phyloP scores from a whole-genome alignment of 768 basidiomycete genomes.

The Boletus fagicola region DNA sequence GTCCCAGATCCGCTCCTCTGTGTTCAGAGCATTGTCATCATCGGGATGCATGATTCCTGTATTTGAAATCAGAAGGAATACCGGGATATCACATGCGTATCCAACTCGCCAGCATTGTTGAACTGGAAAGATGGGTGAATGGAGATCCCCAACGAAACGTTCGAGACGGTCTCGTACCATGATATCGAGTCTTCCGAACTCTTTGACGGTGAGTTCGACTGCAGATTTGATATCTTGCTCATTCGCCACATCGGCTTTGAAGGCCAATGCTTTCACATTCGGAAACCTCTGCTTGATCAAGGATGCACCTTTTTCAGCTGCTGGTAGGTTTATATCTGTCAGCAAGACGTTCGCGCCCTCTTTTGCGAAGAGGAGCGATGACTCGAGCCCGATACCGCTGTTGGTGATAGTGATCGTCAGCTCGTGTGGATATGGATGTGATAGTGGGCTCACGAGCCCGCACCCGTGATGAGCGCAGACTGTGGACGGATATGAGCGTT shows the following conservation, averaged over 20 bases:
- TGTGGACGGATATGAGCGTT: slow-evolving; percentile 30
- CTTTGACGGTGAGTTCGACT: slow-evolving; percentile 74
- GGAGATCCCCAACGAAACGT: background rate
- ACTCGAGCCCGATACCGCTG: slow-evolving; percentile 96
- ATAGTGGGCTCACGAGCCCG: slow-evolving; percentile 66
- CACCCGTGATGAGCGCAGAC: slow-evolving; percentile 84
- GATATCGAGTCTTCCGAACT: slow-evolving; percentile 92
- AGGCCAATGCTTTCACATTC: slow-evolving; percentile 62
- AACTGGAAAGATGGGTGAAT: slow-evolving; percentile 51
- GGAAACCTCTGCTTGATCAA: slow-evolving; percentile 66
- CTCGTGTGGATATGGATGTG: background rate
- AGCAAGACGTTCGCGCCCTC: slow-evolving; percentile 92
- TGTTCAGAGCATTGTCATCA: slow-evolving; percentile 94
- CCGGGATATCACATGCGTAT: background rate
- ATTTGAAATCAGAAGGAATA: slow-evolving; percentile 1
- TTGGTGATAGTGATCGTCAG: slow-evolving; percentile 12
- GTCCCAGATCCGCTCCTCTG: slow-evolving; percentile 96
- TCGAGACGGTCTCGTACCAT: slow-evolving; percentile 57
- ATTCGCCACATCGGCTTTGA: slow-evolving; percentile 85
- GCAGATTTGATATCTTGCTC: slow-evolving; percentile 82
- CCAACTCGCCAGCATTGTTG: slow-evolving; percentile 77
- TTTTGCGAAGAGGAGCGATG: slow-evolving; percentile 89
- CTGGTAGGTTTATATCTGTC: slow-evolving; percentile 80
- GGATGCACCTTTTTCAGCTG: slow-evolving; percentile 64
- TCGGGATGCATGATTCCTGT: slow-evolving; percentile 96